phyloP scores from a whole-genome alignment of 2,329 filamentous ascomycete genomes.

The Tolypocladium pustulatum region DNA sequence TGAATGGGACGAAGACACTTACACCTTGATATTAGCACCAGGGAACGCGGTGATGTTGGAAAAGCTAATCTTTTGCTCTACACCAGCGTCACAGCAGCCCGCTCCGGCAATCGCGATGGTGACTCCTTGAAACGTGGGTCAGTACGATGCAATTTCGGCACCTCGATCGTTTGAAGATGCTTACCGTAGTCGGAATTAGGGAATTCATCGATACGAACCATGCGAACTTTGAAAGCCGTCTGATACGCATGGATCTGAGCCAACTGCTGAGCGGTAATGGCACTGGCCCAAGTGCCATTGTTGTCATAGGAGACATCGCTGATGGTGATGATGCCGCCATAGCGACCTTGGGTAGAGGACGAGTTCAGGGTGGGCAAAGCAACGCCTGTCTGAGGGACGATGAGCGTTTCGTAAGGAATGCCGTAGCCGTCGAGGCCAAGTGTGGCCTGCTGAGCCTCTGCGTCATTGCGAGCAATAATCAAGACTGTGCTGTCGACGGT shows the following conservation, averaged over 20 bases:
- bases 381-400: conserved; percentile 42
- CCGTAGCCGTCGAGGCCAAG: conserved; percentile 49
- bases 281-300: conserved; percentile 34
- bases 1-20: conserved; percentile 1
- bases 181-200: conserved; percentile 40
- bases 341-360: conserved; percentile 39
- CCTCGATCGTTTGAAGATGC: conserved; percentile 1
- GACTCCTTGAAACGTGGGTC: background rate
- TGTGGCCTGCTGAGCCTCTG: conserved; percentile 34
- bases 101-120: conserved; percentile 5
- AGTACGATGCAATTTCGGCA: background rate
- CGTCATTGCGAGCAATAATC: conserved; percentile 41
- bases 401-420: conserved; percentile 44
- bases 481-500: conserved; percentile 37
- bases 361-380: conserved; percentile 41
- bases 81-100: conserved; percentile 35
- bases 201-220: conserved; percentile 49
- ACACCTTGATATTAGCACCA: conserved; percentile 40
- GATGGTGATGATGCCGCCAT: conserved; percentile 46
- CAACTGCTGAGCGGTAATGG: conserved; percentile 46
- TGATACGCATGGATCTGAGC: conserved; percentile 46
- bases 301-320: conserved; percentile 45
- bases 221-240: conserved; percentile 43
- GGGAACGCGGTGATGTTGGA: conserved; percentile 42
- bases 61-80: conserved; percentile 42